phyloP scores from a whole-genome alignment of 2,329 filamentous ascomycete genomes.

The Teratosphaeria zuluensis region DNA sequence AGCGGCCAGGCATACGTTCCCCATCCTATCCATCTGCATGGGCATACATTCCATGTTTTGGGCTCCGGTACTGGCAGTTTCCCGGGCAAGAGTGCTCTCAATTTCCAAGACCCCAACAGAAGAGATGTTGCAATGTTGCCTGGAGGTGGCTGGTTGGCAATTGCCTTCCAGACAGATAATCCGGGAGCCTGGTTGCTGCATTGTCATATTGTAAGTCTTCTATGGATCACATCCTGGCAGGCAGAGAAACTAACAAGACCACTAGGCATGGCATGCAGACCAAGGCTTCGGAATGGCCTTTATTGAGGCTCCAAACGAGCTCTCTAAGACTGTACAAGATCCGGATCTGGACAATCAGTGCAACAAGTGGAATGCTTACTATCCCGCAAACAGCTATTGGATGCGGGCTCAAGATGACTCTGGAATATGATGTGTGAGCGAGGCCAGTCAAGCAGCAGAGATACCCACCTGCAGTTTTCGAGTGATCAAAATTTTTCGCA shows the following conservation, averaged over 20 bases:
- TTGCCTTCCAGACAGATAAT: conserved; percentile 22
- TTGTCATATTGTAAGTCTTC: conserved; percentile 2
- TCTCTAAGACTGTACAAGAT: background rate
- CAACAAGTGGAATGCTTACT: background rate
- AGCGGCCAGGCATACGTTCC: background rate
- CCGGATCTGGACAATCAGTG: background rate
- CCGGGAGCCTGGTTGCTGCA: conserved; percentile 19
- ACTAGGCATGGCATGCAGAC: background rate
- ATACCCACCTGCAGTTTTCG: too few relatives aligned
- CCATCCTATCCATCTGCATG: conserved; percentile 20
- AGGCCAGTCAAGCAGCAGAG: background rate
- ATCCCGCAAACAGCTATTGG: background rate
- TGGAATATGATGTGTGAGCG: background rate
- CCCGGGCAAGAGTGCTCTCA: conserved; percentile 6
- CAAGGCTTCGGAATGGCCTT: background rate
- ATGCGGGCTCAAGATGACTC: background rate
- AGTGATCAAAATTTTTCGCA: too few relatives aligned
- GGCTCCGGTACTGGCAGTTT: conserved; percentile 3
- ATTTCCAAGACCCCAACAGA: conserved; percentile 23
- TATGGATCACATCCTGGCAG: background rate
- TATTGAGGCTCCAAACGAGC: background rate
- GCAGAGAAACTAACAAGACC: background rate
- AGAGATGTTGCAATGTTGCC: conserved; percentile 20
- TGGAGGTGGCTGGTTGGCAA: conserved; percentile 18
- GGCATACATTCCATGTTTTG: conserved; percentile 36